A percentile compares a stretch with the other conserved stretches of the same genome.
Evolutionary conservation across 108 stramenopile species (phyloP).

Genomic region (Seminavis robusta): DNA sequence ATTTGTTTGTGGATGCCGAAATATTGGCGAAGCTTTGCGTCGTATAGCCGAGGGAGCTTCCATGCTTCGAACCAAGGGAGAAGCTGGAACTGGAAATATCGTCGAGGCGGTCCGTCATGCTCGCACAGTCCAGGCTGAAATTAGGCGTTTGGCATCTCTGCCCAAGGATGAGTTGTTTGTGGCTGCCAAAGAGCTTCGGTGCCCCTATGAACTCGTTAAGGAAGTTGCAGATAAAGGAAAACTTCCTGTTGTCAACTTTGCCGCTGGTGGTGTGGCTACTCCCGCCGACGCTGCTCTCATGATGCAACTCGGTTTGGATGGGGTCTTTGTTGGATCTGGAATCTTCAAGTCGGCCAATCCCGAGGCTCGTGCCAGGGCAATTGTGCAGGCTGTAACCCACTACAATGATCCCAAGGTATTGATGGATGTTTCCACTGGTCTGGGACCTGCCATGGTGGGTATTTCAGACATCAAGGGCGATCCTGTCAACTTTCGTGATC

Average conservation of each 20-base stretch:
- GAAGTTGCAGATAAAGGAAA: conserved; percentile 88
- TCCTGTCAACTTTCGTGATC: conserved; percentile 96
- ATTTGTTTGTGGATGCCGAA: conserved; percentile 99
- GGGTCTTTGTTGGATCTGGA: conserved; percentile 98
- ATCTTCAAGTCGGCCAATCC: conserved; percentile 97
- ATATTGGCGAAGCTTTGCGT: conserved; percentile 97
- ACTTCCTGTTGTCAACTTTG: conserved; percentile 98
- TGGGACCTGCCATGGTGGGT: conserved; percentile 98
- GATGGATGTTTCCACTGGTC: conserved; percentile 91
- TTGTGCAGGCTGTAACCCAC: conserved; percentile 96
- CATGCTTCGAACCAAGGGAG: conserved; percentile 99
- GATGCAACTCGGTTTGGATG: conserved; percentile 99
- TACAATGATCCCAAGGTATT: conserved; percentile 96
- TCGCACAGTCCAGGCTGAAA: conserved; percentile 28
- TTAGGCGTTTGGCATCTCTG: conserved; percentile 80
- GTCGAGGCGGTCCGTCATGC: conserved; percentile 50
- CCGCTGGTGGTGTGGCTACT: conserved; percentile 98
- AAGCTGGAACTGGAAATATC: conserved; percentile 99
- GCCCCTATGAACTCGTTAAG: conserved; percentile 92
- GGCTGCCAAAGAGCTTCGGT: conserved; percentile 93
- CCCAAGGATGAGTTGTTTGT: conserved; percentile 97
- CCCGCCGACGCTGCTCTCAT: conserved; percentile 99
- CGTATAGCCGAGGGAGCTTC: conserved; percentile 97
- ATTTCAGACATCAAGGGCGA: conserved; percentile 95
- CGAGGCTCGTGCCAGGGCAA: conserved; percentile 91